Conservation (phyloP, 23 red algal species). For the Agarophyton chilense region DNA sequence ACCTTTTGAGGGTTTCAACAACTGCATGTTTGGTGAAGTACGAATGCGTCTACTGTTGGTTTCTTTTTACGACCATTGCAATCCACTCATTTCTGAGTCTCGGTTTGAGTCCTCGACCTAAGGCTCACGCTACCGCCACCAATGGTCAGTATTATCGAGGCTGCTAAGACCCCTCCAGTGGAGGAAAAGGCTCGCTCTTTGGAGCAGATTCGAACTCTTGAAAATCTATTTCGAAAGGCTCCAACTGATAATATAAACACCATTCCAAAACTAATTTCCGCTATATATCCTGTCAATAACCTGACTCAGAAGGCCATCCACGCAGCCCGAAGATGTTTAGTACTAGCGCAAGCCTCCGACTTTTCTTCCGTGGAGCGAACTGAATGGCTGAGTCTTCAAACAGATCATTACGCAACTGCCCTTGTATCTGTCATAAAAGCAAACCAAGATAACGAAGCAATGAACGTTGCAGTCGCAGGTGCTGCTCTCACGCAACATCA, state of each 20-base stretch:
- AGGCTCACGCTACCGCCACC: background rate
- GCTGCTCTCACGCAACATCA: conserved; percentile 25
- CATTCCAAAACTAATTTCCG: background rate
- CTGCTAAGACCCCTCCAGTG: background rate
- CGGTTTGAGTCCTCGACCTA: no score
- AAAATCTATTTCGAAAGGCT: background rate
- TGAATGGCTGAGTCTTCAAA: background rate
- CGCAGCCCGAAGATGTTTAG: conserved; percentile 1
- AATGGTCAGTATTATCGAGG: background rate
- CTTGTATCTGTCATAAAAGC: background rate
- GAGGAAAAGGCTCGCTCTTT: background rate
- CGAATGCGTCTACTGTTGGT: no score
- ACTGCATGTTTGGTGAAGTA: no score
- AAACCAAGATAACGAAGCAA: background rate
- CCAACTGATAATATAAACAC: background rate
- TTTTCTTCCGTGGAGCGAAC: background rate
- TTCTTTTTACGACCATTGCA: no score
- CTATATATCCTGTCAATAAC: background rate
- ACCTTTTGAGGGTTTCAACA: no score
- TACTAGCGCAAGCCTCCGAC: background rate
- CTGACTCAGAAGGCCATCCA: conserved; percentile 35
- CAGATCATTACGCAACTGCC: conserved; percentile 1
- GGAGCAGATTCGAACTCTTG: background rate
- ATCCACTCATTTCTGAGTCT: no score
- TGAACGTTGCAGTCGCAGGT: conserved; percentile 15